Evolutionary conservation across 2,329 filamentous ascomycete species (phyloP), one percentile per base, ranked within the genome.

Genomic region (Camptophora hylomeconis): DNA sequence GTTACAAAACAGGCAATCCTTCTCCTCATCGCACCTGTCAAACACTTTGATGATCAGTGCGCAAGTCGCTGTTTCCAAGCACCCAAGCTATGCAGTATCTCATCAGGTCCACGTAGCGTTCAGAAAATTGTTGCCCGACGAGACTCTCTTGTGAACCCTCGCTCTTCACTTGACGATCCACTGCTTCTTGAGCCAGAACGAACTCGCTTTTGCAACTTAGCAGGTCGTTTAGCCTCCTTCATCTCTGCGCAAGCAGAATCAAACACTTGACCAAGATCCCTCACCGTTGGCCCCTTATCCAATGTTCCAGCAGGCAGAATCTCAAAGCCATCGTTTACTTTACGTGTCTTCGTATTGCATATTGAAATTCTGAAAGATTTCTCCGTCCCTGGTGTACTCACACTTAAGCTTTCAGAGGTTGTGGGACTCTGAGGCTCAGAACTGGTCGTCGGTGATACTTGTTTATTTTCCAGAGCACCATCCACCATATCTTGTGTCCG

Each of bases 241-340:
- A 12, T 18, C 7, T 24, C 24, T 10, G 35, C 38, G 11, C n/a
- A 6, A 3, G 19, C 10, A 5, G 26, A 11, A 5, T 20, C 26
- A 7, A 31, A 33, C 34, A 30, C 29, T 12, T 31, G 20, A 5
- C 36, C 38, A 28, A 41, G 38, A 12, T 37, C 36, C 24, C 38
- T 41, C 18, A 38, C 27, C 17, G 21, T 27, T 5, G 31, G 19
- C 24, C 23, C 26, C 16, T 38, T 37, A 5, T 37, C 24, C 19
- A 45, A 23, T 14, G 38, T 37, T 10, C 40, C 42, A 5, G 36
- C 38, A 9, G 40, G 42, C 11, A 43, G 28, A 3, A 45, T 16
- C 28, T 45, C 42, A 18, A 43, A 43, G 9, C 40, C 40, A 9
- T 31, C 26, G 16, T 43, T 42, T 22, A 43, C 23, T 23, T 36